Conservation (phyloP, 257 asterid species). For the Gynochthodes officinalis region DNA sequence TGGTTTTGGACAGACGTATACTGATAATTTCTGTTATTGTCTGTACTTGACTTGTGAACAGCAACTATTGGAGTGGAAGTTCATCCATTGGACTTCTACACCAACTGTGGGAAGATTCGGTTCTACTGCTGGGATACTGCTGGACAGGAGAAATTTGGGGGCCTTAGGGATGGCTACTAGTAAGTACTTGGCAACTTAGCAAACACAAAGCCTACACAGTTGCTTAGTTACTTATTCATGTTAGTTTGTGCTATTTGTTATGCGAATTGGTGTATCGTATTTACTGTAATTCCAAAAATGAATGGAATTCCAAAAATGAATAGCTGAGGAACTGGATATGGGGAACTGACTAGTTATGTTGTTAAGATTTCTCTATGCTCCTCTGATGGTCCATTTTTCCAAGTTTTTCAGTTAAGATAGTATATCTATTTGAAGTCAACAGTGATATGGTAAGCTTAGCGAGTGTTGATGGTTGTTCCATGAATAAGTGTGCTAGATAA, state of each 20-base stretch:
- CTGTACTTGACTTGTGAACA: constrained; percentile 20
- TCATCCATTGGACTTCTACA: constrained; percentile 79
- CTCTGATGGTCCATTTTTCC: not conserved
- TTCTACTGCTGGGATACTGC: constrained; percentile 96
- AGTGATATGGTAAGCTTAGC: too few species aligned
- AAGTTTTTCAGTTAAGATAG: too few species aligned
- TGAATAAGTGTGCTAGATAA: too few species aligned
- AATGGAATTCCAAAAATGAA: too few species aligned
- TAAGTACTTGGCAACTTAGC: constrained; percentile 28
- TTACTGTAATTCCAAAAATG: too few species aligned
- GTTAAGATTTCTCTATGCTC: not conserved
- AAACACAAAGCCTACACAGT: not conserved
- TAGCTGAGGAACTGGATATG: not conserved
- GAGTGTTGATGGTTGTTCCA: too few species aligned
- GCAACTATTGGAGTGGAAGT: constrained; percentile 95
- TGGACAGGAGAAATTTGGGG: constrained; percentile 93
- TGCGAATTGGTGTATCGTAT: too few species aligned
- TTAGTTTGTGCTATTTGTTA: too few species aligned
- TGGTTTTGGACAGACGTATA: too few species aligned
- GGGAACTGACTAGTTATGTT: not conserved
- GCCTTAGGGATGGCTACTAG: constrained; percentile 96
- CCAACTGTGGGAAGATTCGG: constrained; percentile 73
- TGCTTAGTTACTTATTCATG: too few species aligned
- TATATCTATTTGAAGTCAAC: too few species aligned
- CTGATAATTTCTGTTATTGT: not conserved